Evolutionary conservation across 495 filamentous ascomycete species (phyloP).

Genomic region (Diplogelasinospora grovesii): DNA sequence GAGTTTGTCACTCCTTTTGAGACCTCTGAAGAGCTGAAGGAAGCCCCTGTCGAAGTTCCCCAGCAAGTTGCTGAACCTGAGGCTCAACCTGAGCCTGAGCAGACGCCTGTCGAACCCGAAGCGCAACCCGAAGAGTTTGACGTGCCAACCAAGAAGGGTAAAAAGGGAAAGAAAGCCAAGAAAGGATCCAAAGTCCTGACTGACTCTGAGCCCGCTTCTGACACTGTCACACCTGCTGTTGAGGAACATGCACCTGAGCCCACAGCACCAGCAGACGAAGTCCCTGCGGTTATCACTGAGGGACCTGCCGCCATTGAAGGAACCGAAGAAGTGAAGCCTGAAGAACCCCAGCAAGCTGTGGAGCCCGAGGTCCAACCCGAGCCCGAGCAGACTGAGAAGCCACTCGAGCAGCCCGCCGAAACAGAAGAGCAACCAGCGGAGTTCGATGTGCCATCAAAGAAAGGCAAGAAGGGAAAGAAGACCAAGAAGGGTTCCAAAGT

Average conservation of each 20-base stretch:
- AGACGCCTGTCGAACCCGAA: neutral
- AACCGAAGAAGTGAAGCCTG: no score
- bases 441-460: slow-evolving; percentile 1
- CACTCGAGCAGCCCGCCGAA: slow-evolving; percentile 1
- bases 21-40: slow-evolving; percentile 1
- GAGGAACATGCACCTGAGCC: slow-evolving; percentile 15
- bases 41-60: no score
- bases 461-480: slow-evolving; percentile 28
- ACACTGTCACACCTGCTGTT: slow-evolving; percentile 14
- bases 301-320: neutral
- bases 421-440: neutral
- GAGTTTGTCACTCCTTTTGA: neutral
- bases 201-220: slow-evolving; percentile 13
- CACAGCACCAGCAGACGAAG: neutral
- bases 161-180: slow-evolving; percentile 25
- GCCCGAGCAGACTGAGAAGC: neutral
- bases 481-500: slow-evolving; percentile 15
- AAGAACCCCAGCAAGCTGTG: neutral
- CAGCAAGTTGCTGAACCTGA: slow-evolving; percentile 15
- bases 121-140: neutral
- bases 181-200: slow-evolving; percentile 18
- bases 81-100: neutral
- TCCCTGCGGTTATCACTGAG: neutral
- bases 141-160: slow-evolving; percentile 8
- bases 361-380: neutral